Conservation (phyloP, 352 stramenopile species). For the Aphanomyces cochlioides region DNA sequence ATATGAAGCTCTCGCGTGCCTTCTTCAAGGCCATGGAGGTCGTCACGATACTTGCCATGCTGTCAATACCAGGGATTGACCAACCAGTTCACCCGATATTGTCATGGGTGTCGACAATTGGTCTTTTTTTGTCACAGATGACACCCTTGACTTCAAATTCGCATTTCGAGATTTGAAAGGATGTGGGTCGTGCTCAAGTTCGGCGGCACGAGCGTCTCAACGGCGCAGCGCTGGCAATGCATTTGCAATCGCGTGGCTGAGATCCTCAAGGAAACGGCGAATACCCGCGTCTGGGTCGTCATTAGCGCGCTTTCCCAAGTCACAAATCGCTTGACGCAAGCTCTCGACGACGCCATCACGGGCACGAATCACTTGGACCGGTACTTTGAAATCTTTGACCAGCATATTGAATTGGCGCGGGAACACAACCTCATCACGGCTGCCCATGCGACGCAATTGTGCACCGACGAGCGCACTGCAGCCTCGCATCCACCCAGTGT, state of each 20-base stretch:
- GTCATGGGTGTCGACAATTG: no score
- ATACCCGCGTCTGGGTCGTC: constrained; percentile 76
- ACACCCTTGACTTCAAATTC: no score
- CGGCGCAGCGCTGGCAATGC: constrained; percentile 62
- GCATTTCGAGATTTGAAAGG: background rate
- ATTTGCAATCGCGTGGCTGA: constrained; percentile 70
- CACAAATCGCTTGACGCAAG: constrained; percentile 78
- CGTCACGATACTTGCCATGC: no score
- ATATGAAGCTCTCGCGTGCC: no score
- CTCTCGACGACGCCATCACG: constrained; percentile 48
- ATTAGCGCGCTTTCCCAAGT: constrained; percentile 85
- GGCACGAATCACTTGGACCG: constrained; percentile 44
- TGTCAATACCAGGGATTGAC: no score
- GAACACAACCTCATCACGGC: constrained; percentile 58
- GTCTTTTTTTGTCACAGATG: no score
- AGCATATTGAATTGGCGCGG: constrained; percentile 71
- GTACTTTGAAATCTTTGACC: constrained; percentile 48
- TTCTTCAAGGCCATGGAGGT: no score
- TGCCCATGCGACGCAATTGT: constrained; percentile 32
- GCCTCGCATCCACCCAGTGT: constrained; percentile 26
- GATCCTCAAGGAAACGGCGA: constrained; percentile 43
- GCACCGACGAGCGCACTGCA: background rate
- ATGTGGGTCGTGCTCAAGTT: constrained; percentile 88
- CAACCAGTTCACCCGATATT: no score
- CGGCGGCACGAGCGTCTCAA: constrained; percentile 84